Base-by-base conservation (phyloP, 2,329 filamentous ascomycete species). In the Metarhizium album region DNA sequence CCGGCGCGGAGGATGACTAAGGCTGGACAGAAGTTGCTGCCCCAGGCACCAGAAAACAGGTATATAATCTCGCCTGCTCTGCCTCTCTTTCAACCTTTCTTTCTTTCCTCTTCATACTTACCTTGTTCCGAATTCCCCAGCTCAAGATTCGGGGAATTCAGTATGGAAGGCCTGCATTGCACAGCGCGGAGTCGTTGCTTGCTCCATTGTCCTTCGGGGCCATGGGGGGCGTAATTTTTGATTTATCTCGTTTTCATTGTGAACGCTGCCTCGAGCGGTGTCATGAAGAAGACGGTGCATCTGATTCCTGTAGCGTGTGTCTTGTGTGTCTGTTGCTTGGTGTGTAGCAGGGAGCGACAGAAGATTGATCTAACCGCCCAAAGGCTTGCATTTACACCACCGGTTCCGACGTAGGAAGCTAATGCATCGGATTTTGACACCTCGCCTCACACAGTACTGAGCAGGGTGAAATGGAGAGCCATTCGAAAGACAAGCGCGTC, bases 191-290 rank as follows among this genome's bases (percentile, higher is more conserved):
- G 71, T 73, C 67, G 61, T 63, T 68, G 67, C 62, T 62, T 60
- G 50, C 68, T 75, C 67, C 66, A 74, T 74, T 75, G 72, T 70
- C 71, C 71, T 75, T 75, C 70, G 73, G 71, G 72, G 71, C 72
- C 73, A 72, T 75, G 67, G 70, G 67, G 65, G 68, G 69, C 68
- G 72, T 46, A 76, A 76, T 76, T 76, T 76, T 76, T 75, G 72
- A 70, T 76, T 62, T 70, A 35, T 49, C 55, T 22, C 18, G 58
- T 73, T 75, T 75, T 75, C 73, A 69, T 74, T 70, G 55, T 71
- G 67, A 52, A 20, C 58, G 52, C 55, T 61, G 67, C 68, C 65
- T 64, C 42, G 67, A 37, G 70, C 63, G 62, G 52, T 55, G 67
- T 48, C 64, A 67, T 63, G 69, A 74, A 64, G 72, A 75, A 74